A percentile compares a stretch with the other conserved stretches of the same genome.
These are phyloP conservation scores for Aurantiochytrium sp. DNA, from an alignment of 108 stramenopile genomes.

Conservation along the genomic window DNA sequence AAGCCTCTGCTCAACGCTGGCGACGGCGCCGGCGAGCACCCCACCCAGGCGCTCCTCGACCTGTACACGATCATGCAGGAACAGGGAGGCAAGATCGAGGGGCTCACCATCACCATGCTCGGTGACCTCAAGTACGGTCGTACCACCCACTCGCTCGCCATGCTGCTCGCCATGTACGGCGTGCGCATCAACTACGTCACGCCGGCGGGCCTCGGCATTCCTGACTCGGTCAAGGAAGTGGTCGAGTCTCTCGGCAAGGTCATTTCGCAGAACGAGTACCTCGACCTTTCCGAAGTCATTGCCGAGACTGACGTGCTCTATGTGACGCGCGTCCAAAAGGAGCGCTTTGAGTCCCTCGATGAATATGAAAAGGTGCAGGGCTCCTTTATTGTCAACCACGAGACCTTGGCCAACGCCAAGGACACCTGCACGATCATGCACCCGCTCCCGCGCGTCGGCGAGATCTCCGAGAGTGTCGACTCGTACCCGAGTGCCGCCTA, in stretches of 20 bases:
- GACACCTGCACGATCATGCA: conserved; percentile 72
- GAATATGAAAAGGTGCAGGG: conserved; percentile 77
- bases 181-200: conserved; percentile 72
- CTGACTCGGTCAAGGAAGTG: conserved; percentile 63
- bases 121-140: conserved; percentile 91
- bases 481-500: conserved; percentile 90
- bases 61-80: conserved; percentile 80
- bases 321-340: conserved; percentile 89
- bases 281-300: conserved; percentile 52
- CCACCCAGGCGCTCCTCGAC: conserved; percentile 95
- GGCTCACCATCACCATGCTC: conserved; percentile 23
- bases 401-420: conserved; percentile 62
- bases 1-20: conserved; percentile 91
- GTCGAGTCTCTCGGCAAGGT: conserved; percentile 44
- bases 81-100: conserved; percentile 3
- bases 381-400: conserved; percentile 68
- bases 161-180: conserved; percentile 62
- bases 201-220: conserved; percentile 73
- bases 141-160: conserved; percentile 87
- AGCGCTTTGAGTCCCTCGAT: conserved; percentile 72
- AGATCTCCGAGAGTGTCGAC: conserved; percentile 83
- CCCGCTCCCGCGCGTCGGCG: conserved; percentile 81
- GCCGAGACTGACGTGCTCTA: conserved; percentile 75
- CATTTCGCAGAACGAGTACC: conserved; percentile 51
- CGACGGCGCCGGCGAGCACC: conserved; percentile 93